Base-by-base conservation (phyloP, 2,329 filamentous ascomycete species). In the Hortaea sp. region DNA sequence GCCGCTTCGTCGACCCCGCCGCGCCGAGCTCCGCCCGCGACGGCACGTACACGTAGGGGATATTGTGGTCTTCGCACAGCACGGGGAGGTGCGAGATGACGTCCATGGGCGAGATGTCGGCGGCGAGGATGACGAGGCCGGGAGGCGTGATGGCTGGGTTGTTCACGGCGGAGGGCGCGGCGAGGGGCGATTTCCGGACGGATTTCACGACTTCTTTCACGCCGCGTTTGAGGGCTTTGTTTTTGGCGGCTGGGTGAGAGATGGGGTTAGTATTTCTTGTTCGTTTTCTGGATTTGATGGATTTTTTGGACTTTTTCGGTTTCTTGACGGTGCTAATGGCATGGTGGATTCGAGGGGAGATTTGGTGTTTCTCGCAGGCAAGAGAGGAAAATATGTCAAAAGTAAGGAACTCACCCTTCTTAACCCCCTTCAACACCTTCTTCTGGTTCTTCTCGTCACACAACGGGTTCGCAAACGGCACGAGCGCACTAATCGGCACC, bases 201-300 rank as follows among this genome's bases (percentile, higher is more conserved):
- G 89, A 85, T 75, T 98, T 98, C 73, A 97, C 89, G 64, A 95
- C 90, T 73, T 98, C 92, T 72, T 98, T 98, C 56, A 98, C 92
- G 64, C 92, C 92, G 64, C 92, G 89, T 75, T 95, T 94, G 64
- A 98, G 85, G 49, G 87, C 85, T 73, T 94, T 94, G 72, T 88
- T 81, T 72, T 94, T 95, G 60, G 92, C 89, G 58, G 90, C 92
- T 97, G 68, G 30, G 7, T 20, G n/a, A 34, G 32, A 35, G 13
- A 27, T 44, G 7, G 20, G 20, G 20, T 20, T 20, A 20, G 20
- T 4, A 20, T 20, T 20, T 20, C 20, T 20, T 20, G 20, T 20
- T 20, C 20, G 20, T 4, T 20, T 20, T 20, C 20, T 20, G 20
- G 2, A 4, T 2, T 20, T 20, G 20, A 20, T 20, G 20, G 20